Percentiles rank a stretch among this genome's conserved stretches.
These are phyloP conservation scores for Pyrrhoderma lamaoense DNA, from an alignment of 1,284 basidiomycete species.

Conservation along the genomic window DNA sequence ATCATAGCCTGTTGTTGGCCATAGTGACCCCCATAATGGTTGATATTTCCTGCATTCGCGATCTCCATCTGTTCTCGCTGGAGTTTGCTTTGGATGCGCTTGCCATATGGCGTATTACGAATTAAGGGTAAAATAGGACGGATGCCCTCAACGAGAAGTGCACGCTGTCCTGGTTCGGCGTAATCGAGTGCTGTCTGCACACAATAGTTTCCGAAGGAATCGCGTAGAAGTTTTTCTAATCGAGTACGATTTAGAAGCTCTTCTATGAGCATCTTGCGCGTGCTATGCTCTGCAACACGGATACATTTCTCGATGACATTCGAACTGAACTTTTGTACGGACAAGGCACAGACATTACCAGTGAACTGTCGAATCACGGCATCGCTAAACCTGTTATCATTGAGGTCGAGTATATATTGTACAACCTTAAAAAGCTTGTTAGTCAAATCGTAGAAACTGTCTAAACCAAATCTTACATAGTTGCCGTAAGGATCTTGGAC, in stretches of 20 bases:
- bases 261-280: slow-evolving; percentile 92
- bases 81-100: slow-evolving; percentile 95
- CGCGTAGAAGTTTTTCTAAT: slow-evolving; percentile 90
- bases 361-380: slow-evolving; percentile 96
- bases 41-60: slow-evolving; percentile 28
- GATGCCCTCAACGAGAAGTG: slow-evolving; percentile 85
- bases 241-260: slow-evolving; percentile 93
- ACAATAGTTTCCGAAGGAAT: slow-evolving; percentile 94
- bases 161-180: slow-evolving; percentile 84
- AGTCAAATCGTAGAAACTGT: not conserved
- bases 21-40: slow-evolving; percentile 37
- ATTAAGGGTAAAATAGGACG: slow-evolving; percentile 94
- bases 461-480: slow-evolving; percentile 53
- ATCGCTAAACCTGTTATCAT: slow-evolving; percentile 97
- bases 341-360: slow-evolving; percentile 95
- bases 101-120: slow-evolving; percentile 95
- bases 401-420: slow-evolving; percentile 96
- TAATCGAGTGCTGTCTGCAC: slow-evolving; percentile 95
- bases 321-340: slow-evolving; percentile 97
- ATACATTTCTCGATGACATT: slow-evolving; percentile 98
- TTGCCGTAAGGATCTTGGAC: slow-evolving; percentile 99
- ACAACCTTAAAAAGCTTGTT: slow-evolving; percentile 58
- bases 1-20: slow-evolving; percentile 54
- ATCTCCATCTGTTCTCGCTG: slow-evolving; percentile 81
- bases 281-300: slow-evolving; percentile 92